Percentiles rank a stretch among this genome's conserved stretches.
phyloP scores from a whole-genome alignment of 140 eudicot species.

The Flaveria floridana region DNA sequence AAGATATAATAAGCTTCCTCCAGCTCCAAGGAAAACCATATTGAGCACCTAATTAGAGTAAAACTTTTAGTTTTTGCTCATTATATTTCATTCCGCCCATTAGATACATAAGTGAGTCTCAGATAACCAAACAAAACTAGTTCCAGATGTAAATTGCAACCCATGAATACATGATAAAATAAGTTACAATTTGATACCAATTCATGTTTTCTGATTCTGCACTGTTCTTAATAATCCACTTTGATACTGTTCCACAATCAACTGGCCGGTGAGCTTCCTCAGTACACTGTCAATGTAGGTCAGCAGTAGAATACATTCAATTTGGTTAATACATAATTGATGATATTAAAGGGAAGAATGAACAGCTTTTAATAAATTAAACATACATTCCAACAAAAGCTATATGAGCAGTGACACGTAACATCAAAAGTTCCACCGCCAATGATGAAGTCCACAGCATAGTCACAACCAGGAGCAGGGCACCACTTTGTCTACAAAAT shows the following conservation, averaged over 20 bases:
- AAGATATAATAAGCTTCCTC: background rate
- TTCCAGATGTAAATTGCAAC: background rate
- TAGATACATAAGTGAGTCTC: background rate
- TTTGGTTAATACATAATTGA: background rate
- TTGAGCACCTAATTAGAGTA: background rate
- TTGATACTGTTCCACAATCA: conserved; percentile 73
- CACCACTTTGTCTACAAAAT: conserved; percentile 88
- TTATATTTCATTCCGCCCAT: background rate
- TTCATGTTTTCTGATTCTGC: conserved; percentile 81
- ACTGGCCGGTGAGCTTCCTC: conserved; percentile 86
- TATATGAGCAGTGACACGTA: conserved; percentile 69
- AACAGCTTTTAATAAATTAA: background rate
- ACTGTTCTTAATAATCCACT: conserved; percentile 71
- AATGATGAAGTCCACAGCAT: conserved; percentile 82
- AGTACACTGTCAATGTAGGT: conserved; percentile 51
- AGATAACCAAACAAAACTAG: background rate
- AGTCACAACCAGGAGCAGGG: conserved; percentile 97
- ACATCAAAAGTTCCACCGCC: conserved; percentile 93
- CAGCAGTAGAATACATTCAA: conserved; percentile 9
- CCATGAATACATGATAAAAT: background rate
- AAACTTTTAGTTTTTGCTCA: background rate
- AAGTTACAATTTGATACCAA: conserved; percentile 40
- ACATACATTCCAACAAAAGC: conserved; percentile 97
- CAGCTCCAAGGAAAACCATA: background rate
- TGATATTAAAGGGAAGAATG: background rate